A percentile compares a stretch with the other conserved stretches of the same genome.
phyloP scores from a whole-genome alignment of 78 protist genomes.

The slime mould (Dictyostelium discoideum) region dicty_2.7 NC_007090.3:2740001-2740500 shows the following conservation, averaged over 20 bases:
- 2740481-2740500: neutral
- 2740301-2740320: constrained; percentile 29
- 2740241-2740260: constrained; percentile 23
- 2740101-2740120: constrained; percentile 56
- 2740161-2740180: constrained; percentile 59
- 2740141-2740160: constrained; percentile 73
- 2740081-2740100: constrained; percentile 45
- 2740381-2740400: constrained; percentile 78
- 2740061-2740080: constrained; percentile 48
- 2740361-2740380: constrained; percentile 60
- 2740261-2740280: constrained; percentile 62
- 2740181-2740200: constrained; percentile 13
- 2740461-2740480: constrained; percentile 61
- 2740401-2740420: constrained; percentile 53
- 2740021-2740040: constrained; percentile 41
- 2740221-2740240: constrained; percentile 45
- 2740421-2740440: constrained; percentile 6
- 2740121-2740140: constrained; percentile 39
- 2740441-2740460: constrained; percentile 41
- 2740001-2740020: constrained; percentile 37
- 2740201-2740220: constrained; percentile 51
- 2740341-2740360: constrained; percentile 75
- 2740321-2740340: constrained; percentile 21
- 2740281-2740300: constrained; percentile 70
- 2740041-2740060: constrained; percentile 21